A percentile compares a stretch with the other conserved stretches of the same genome.
phyloP scores from a whole-genome alignment of 75 land plant species.

The Azolla pinnata region DNA sequence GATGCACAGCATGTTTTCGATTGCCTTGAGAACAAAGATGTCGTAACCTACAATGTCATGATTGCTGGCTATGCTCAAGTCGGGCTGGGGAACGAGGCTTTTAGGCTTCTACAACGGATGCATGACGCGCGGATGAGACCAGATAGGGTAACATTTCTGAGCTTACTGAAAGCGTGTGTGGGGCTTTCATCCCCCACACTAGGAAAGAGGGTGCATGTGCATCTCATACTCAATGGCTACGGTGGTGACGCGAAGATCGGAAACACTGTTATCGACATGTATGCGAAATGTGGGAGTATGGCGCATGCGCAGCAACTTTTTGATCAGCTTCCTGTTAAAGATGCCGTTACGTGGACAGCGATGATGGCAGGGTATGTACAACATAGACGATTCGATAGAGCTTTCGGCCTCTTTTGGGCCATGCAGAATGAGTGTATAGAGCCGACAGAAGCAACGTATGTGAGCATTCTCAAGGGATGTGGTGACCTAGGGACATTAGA shows the following conservation, averaged over 20 bases:
- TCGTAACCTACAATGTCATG: conserved; percentile 10
- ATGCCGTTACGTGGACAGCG: conserved; percentile 73
- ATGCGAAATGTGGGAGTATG: conserved; percentile 59
- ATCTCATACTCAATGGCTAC: conserved; percentile 44
- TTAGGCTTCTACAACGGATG: conserved; percentile 49
- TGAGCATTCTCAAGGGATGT: conserved; percentile 2
- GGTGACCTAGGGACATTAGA: not conserved
- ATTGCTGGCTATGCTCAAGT: conserved; percentile 54
- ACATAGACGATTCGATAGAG: conserved; percentile 38
- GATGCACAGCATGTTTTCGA: conserved; percentile 10
- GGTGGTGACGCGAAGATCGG: conserved; percentile 44
- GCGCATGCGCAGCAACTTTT: conserved; percentile 42
- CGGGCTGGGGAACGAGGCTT: conserved; percentile 48
- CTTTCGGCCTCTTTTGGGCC: conserved; percentile 41
- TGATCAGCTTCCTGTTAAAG: conserved; percentile 41
- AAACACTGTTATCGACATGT: conserved; percentile 69
- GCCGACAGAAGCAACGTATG: conserved; percentile 9
- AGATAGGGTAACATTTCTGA: conserved; percentile 61
- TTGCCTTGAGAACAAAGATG: conserved; percentile 1
- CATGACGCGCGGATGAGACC: conserved; percentile 39
- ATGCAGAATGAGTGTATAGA: conserved; percentile 38
- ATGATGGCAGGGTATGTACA: conserved; percentile 60
- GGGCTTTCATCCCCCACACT: conserved; percentile 33
- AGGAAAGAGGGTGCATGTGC: conserved; percentile 57
- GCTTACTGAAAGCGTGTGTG: conserved; percentile 57